Evolutionary conservation across 208 protist species (phyloP), one percentile per base, ranked within the genome.

Genomic region (Trypanosoma avium): DNA sequence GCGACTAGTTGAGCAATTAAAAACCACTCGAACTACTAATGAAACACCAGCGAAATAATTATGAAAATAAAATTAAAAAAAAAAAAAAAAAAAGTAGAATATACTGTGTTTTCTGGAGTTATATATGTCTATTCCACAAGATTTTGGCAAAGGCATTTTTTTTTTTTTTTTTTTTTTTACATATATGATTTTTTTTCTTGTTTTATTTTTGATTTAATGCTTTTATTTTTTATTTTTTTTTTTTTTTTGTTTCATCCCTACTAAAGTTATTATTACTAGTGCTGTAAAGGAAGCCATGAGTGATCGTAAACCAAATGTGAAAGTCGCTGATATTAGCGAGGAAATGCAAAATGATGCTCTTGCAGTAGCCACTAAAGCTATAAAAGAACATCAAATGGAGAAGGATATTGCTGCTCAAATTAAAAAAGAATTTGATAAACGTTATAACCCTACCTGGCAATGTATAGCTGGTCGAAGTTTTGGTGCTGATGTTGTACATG

Each of bases 391-490:
- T 87, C 99, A 97, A 56, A 98, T 99, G 73, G 98, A 99, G 76
- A 99, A 99, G 71, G 99, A 99, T 74, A 99, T 99, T 66, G 99
- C 99, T 0, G 94, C 94, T 0, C 97, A 98, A 67, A 99, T 99
- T 74, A 99, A 99, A 86, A 98, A 99, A 73, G 98, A 99, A 70
- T 99, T 99, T 58, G 98, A 99, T 77, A 99, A 99, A 75, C 98
- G 98, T 40, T 97, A 99, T 80, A 93, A 88, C 70, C 98, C 98
- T 2, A 99, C 98, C 12, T 99, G 98, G 98, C 99, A 99, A 79
- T 99, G 98, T 86, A 98, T 99, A 57, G 99, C 99, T 22, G 99
- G 99, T 36, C 88, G 98, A 48, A 99, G 93, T 84, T 99, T 99
- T 79, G 99, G 98, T 35, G 99, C 98, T 8, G 99, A 99, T 81